Base-by-base conservation (phyloP, 306 rosid species). In the Trichosanthes cucumerina region DNA sequence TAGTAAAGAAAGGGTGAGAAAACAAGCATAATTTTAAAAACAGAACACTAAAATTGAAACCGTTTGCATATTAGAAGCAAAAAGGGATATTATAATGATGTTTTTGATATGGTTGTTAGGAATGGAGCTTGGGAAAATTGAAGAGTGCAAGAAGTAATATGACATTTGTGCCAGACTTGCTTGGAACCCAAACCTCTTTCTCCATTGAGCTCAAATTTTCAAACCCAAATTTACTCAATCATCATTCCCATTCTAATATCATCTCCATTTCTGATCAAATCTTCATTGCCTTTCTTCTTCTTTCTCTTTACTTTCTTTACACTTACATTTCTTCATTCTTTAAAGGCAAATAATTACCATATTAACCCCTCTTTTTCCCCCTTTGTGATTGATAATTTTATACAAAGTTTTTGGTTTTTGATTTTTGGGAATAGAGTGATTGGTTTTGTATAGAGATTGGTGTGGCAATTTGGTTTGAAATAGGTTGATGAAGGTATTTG, bases 211-310 rank as follows among this genome's bases (percentile, higher is more conserved):
- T 90, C 71, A 81, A 82, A 47, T 81, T 81, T 46, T 88, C 81
- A 21, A 49, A 86, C 81, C 53, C 86, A 9, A 84, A 46, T 75
- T 81, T 18, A 33, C 69, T 39, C 46, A 85, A 77, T 76, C 41
- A 69, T 3, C 13, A 75, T 47, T 5, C 38, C 53, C 81, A 47
- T 52, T 77, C 18, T 18, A 87, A 82, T 77, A 76, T 78, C 58
- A 75, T 92, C 79, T 84, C 95, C 79, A 46, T 90, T 69, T 1
- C 69, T 31, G 93, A 92, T 77, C 97, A 94, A 85, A 65, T 92
- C 28, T 44, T 87, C 21, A 3, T 92, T 72, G 84, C 90, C 46
- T 36, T 90, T 54, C 62, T 81, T 59, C 53, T 90, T 15, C 26
- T 70, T 75, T 81, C 88, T 41, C 72, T 90, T 12, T 88, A 87